phyloP scores from a whole-genome alignment of 805 yeast species.

The Sporopachydermia quercuum region DNA sequence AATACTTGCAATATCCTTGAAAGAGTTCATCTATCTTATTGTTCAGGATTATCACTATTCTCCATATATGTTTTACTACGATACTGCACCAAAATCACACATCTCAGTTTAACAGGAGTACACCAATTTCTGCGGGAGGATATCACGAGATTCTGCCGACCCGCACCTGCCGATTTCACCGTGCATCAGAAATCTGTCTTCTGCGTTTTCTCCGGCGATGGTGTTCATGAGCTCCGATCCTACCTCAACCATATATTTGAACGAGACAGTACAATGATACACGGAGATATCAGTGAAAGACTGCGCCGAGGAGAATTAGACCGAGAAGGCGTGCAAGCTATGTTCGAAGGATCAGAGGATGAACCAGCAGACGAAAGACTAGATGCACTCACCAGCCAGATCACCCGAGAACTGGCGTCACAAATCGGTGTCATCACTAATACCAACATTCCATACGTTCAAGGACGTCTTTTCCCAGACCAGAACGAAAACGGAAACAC shows the following conservation, averaged over 20 bases:
- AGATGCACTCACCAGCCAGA: too few relatives aligned
- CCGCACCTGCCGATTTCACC: conserved; percentile 85
- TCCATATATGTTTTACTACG: conserved; percentile 66
- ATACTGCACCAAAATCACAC: conserved; percentile 78
- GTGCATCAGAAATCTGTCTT: conserved; percentile 73
- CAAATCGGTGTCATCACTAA: too few relatives aligned
- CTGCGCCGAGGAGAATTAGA: neutral
- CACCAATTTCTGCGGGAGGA: conserved; percentile 78
- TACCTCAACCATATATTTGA: conserved; percentile 33
- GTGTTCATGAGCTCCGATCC: conserved; percentile 62
- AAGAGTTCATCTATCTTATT: conserved; percentile 85
- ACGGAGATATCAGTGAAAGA: neutral
- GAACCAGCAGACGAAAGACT: neutral
- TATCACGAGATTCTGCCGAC: conserved; percentile 74
- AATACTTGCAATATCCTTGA: conserved; percentile 73
- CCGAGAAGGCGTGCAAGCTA: neutral
- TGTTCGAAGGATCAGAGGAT: neutral
- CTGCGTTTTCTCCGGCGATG: conserved; percentile 88
- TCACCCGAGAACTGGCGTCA: too few relatives aligned
- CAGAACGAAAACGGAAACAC: too few relatives aligned
- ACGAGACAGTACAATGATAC: neutral
- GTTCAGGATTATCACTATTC: conserved; percentile 61
- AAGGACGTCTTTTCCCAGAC: too few relatives aligned
- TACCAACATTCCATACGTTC: too few relatives aligned
- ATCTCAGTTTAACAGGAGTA: conserved; percentile 84